phyloP scores from a whole-genome alignment of 495 filamentous ascomycete genomes.

The Penicillium coprophilum region DNA sequence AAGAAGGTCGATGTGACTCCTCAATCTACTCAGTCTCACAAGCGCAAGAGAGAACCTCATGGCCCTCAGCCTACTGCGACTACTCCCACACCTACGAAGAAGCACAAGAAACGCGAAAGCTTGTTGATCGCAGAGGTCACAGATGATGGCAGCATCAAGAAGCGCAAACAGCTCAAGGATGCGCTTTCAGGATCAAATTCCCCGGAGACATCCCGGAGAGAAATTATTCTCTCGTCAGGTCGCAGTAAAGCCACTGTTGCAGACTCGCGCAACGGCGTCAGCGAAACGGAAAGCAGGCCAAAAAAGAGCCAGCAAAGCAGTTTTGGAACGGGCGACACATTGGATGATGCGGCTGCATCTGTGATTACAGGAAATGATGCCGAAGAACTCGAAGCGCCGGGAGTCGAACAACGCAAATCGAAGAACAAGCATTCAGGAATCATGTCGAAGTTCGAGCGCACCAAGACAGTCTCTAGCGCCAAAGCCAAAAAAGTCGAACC shows the following conservation, averaged over 20 bases:
- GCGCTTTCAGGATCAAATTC: slow-evolving; percentile 19
- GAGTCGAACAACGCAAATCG: slow-evolving; percentile 17
- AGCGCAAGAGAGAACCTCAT: slow-evolving; percentile 43
- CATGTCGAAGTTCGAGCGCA: slow-evolving; percentile 48
- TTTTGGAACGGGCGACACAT: slow-evolving; percentile 14
- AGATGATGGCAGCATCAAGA: slow-evolving; percentile 24
- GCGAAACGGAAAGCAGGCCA: slow-evolving; percentile 30
- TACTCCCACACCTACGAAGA: slow-evolving; percentile 40
- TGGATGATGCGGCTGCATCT: slow-evolving; percentile 24
- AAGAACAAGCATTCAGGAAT: slow-evolving; percentile 45
- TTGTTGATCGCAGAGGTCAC: slow-evolving; percentile 14
- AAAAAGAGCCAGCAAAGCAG: slow-evolving; percentile 31
- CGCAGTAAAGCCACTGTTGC: slow-evolving; percentile 26
- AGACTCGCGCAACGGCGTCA: slow-evolving; percentile 18
- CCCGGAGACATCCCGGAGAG: slow-evolving; percentile 27
- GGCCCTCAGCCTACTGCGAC: slow-evolving; percentile 28
- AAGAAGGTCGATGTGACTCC: slow-evolving; percentile 23
- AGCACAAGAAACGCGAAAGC: slow-evolving; percentile 37
- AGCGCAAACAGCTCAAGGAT: slow-evolving; percentile 25
- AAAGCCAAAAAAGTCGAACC: slow-evolving; percentile 24
- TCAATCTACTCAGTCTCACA: slow-evolving; percentile 32
- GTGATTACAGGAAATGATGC: slow-evolving; percentile 15
- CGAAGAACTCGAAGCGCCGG: slow-evolving; percentile 8
- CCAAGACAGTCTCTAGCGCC: slow-evolving; percentile 34
- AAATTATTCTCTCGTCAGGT: slow-evolving; percentile 32